Evolutionary conservation across 495 filamentous ascomycete species (phyloP).

Genomic region (Monascus purpureus): DNA sequence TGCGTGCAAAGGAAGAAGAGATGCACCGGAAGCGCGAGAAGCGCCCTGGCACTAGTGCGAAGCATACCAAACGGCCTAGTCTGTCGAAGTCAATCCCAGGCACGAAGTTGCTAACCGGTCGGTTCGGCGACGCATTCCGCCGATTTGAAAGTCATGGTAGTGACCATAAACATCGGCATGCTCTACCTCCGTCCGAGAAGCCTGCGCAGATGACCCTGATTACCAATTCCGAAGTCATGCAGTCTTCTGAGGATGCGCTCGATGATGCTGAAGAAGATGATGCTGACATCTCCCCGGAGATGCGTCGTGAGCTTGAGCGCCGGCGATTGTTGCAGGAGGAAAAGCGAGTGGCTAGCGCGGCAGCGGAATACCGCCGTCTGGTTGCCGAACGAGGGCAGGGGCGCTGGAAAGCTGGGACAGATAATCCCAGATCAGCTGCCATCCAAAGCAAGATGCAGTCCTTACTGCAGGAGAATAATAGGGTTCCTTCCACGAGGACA

Average conservation of each 20-base stretch:
- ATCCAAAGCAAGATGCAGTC: slow-evolving; percentile 86
- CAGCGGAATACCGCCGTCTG: slow-evolving; percentile 76
- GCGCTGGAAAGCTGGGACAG: slow-evolving; percentile 32
- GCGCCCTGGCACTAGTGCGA: slow-evolving; percentile 43
- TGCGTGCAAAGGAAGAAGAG: slow-evolving; percentile 61
- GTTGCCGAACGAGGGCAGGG: slow-evolving; percentile 48
- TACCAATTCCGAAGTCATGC: slow-evolving; percentile 53
- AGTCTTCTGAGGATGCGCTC: slow-evolving; percentile 5
- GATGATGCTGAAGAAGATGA: slow-evolving; percentile 54
- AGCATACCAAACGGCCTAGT: slow-evolving; percentile 70
- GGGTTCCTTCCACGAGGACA: slow-evolving; percentile 48
- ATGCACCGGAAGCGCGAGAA: slow-evolving; percentile 55
- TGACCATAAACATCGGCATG: slow-evolving; percentile 35
- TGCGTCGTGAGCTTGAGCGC: slow-evolving; percentile 80
- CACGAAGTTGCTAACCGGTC: slow-evolving; percentile 74
- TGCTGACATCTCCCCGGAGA: slow-evolving; percentile 72
- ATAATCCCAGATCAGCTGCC: slow-evolving; percentile 47
- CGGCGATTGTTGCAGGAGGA: slow-evolving; percentile 78
- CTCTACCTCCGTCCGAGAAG: slow-evolving; percentile 29
- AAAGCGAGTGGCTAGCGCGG: slow-evolving; percentile 76
- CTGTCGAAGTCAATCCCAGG: slow-evolving; percentile 62
- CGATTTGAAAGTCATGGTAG: slow-evolving; percentile 61
- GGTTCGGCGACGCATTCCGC: slow-evolving; percentile 92
- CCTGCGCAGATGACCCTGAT: slow-evolving; percentile 49
- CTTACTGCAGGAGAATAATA: slow-evolving; percentile 66